Evolutionary conservation across 805 yeast genomes (phyloP).

Genomic region (Saccharomyces mikatae): DNA sequence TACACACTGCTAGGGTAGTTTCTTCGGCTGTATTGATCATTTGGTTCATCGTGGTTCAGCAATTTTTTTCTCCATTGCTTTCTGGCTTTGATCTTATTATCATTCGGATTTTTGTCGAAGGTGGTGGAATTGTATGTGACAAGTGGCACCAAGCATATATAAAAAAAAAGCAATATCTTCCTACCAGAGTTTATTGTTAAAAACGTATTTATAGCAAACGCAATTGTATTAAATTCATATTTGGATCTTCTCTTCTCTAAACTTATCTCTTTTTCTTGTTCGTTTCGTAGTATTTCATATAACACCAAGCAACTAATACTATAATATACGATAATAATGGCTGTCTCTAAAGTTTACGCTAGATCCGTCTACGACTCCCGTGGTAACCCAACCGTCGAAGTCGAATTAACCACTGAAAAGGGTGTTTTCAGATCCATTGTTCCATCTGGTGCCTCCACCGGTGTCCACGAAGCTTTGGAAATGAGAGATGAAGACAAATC

Average conservation of each 20-base stretch:
- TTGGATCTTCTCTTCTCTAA: neutral
- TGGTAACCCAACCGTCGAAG: slow-evolving; percentile 99
- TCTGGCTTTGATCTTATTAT: slow-evolving; percentile 1
- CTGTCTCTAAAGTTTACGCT: slow-evolving; percentile 80
- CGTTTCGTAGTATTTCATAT: slow-evolving; percentile 2
- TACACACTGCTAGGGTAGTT: neutral
- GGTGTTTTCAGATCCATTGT: slow-evolving; percentile 96
- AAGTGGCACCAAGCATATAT: slow-evolving; percentile 3
- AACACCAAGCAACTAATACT: slow-evolving; percentile 16
- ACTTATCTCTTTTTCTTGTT: neutral
- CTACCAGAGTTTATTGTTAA: neutral
- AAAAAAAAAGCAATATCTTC: neutral
- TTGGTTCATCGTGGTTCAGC: slow-evolving; percentile 1
- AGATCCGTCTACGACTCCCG: slow-evolving; percentile 99
- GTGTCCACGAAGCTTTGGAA: slow-evolving; percentile 97
- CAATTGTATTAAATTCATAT: neutral
- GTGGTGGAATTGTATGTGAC: neutral
- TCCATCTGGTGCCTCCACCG: slow-evolving; percentile 99
- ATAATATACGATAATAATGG: slow-evolving; percentile 41
- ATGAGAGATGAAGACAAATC: slow-evolving; percentile 96
- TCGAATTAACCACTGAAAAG: slow-evolving; percentile 84
- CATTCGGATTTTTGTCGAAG: neutral
- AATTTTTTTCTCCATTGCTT: slow-evolving; percentile 1
- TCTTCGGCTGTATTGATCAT: neutral
- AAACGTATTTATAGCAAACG: neutral